A percentile compares a stretch with the other conserved stretches of the same genome.
Conservation (phyloP, 1,284 basidiomycete species). For the Microstroma glucosiphilum region DNA sequence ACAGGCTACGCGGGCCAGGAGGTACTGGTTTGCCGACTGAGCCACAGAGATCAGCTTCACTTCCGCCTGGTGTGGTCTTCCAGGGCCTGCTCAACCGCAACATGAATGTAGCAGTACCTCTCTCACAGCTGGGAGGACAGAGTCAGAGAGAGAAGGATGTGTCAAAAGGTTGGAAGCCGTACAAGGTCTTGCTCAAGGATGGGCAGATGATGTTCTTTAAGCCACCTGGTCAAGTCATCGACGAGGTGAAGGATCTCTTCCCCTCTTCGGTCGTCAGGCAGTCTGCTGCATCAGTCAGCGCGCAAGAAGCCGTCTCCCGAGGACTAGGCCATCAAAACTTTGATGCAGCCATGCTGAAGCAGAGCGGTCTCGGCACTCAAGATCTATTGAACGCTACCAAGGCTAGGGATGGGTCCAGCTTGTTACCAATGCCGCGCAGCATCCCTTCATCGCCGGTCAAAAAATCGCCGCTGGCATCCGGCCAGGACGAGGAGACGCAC, state of each 20-base stretch:
- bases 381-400: conserved; percentile 33
- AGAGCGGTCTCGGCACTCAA: conserved; percentile 31
- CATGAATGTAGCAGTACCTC: conserved; percentile 33
- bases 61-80: conserved; percentile 27
- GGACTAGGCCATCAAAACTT: conserved; percentile 12
- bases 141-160: conserved; percentile 40
- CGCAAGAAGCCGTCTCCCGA: neutral
- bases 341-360: conserved; percentile 25
- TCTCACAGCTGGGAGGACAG: conserved; percentile 30
- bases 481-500: neutral
- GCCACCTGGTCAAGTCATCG: conserved; percentile 33
- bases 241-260: conserved; percentile 43
- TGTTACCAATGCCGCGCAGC: neutral
- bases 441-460: conserved; percentile 2
- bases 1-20: conserved; percentile 12
- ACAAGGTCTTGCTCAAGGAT: conserved; percentile 39
- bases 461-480: conserved; percentile 16
- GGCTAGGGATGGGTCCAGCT: conserved; percentile 8
- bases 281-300: neutral
- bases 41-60: conserved; percentile 7
- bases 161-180: conserved; percentile 48
- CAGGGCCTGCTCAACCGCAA: conserved; percentile 43
- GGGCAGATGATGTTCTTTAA: conserved; percentile 46
- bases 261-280: conserved; percentile 22
- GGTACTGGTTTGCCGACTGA: neutral